Percentiles rank a stretch among this genome's conserved stretches.
Evolutionary conservation across 371 early-diverging fungal genomes (phyloP).

Genomic region (Lichtheimia hyalospora): DNA sequence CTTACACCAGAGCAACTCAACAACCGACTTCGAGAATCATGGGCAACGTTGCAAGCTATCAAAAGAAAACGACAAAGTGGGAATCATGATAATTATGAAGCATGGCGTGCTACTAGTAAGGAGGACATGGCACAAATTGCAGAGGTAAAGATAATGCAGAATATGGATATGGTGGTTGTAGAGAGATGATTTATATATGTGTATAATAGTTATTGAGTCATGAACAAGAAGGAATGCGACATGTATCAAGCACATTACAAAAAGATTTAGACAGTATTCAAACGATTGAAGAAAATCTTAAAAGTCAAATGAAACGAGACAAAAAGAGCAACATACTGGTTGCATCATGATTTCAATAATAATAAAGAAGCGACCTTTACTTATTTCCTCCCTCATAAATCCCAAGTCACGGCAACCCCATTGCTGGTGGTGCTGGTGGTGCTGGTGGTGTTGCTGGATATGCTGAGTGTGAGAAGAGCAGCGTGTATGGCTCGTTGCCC

Average conservation of each 20-base stretch:
- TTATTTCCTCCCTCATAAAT: no score
- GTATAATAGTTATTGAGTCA: constrained; percentile 2
- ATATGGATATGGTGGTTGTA: no score
- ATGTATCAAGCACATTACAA: constrained; percentile 10
- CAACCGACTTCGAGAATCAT: constrained; percentile 12
- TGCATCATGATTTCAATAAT: background rate
- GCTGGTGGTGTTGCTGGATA: no score
- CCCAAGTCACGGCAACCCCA: no score
- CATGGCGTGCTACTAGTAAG: constrained; percentile 17
- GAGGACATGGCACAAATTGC: constrained; percentile 16
- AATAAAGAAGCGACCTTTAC: no score
- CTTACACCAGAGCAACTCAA: constrained; percentile 16
- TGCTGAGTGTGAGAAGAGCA: no score
- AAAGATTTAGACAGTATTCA: constrained; percentile 14
- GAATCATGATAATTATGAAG: background rate
- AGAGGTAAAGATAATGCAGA: constrained; percentile 9
- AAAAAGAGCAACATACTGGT: background rate
- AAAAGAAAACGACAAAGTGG: constrained; percentile 3
- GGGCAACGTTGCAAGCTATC: constrained; percentile 9
- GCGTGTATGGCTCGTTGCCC: no score
- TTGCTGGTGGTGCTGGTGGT: no score
- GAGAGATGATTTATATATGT: background rate
- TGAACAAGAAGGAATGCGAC: constrained; percentile 18
- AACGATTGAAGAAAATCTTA: constrained; percentile 11
- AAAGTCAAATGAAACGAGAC: constrained; percentile 6